Evolutionary conservation across 2,329 filamentous ascomycete species (phyloP), one percentile per base, ranked within the genome.

Genomic region (Hypocreales sp.): DNA sequence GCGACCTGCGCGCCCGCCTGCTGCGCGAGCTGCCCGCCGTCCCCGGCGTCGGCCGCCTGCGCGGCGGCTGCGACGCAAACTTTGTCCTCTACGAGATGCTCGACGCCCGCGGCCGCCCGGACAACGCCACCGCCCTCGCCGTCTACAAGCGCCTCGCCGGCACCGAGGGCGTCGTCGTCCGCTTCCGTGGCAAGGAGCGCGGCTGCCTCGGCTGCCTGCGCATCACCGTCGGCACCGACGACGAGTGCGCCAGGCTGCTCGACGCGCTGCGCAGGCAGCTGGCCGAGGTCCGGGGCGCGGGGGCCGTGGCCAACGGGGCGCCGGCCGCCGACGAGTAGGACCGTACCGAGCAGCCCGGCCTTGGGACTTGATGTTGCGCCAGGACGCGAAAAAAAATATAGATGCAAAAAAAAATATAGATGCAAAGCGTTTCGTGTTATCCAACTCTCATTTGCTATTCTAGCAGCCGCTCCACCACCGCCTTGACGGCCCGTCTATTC

Each of bases 41-140:
- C 11, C 60, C 68, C 1, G 87, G 90, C 2, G 65, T 95, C 1
- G 90, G 90, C 1, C 63, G 73, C 23, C 75, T 93, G 41, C 64
- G 78, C 13, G 90, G 90, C 26, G 90, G 90, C 3, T 62, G 59
- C 2, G 77, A 74, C 31, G 79, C 80, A 36, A 98, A 98, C 50
- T 98, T 95, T 47, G 41, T 98, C 42, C 67, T 98, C 7, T 86
- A 82, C 31, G 82, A 95, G 60, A 80, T 98, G 45, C 59, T 93
- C 18, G 70, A 92, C 45, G 55, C 57, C 13, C 55, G 67, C 2
- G 82, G 81, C 0, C 60, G 73, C 46, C 79, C 90, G 1, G 79
- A 83, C 45, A 98, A 94, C 40, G 60, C 61, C 26, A 68, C 70
- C 2, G 90, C 90, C 11, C 51, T 86, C 42, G 72, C 70, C 8